These are phyloP conservation scores for Candida dajiaensis DNA, from an alignment of 805 yeast species.

Conservation along the genomic window DNA sequence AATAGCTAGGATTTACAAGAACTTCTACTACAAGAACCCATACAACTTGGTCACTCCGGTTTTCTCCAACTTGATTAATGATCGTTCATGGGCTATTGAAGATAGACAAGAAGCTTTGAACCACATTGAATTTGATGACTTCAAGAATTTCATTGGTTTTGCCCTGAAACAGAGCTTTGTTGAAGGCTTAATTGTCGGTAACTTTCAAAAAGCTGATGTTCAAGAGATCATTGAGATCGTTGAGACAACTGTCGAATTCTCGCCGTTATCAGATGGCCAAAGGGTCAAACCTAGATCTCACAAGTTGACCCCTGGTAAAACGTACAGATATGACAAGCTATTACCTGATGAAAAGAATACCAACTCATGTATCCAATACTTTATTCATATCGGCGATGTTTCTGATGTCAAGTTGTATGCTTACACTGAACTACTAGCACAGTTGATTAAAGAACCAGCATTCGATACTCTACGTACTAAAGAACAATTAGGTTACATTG, in stretches of 20 bases:
- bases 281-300: conserved; percentile 37
- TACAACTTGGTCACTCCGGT: conserved; percentile 68
- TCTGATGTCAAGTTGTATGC: conserved; percentile 41
- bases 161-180: conserved; percentile 54
- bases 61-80: conserved; percentile 61
- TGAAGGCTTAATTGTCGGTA: conserved; percentile 78
- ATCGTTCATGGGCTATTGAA: conserved; percentile 56
- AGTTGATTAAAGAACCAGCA: conserved; percentile 78
- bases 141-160: conserved; percentile 44
- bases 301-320: conserved; percentile 33
- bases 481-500: conserved; percentile 94
- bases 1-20: conserved; percentile 53
- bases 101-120: conserved; percentile 50
- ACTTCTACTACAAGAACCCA: conserved; percentile 69
- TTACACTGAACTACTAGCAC: conserved; percentile 59
- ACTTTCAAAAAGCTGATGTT: conserved; percentile 52
- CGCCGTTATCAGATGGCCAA: conserved; percentile 38
- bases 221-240: conserved; percentile 40
- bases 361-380: conserved; percentile 80
- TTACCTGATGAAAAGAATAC: conserved; percentile 65
- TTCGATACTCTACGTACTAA: conserved; percentile 86
- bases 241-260: conserved; percentile 30
- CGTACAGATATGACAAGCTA: conserved; percentile 40
- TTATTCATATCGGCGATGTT: conserved; percentile 56
- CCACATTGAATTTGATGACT: conserved; percentile 40